Conservation (phyloP, 164 flowering plant species). For the Macadamia tetraphylla region DNA sequence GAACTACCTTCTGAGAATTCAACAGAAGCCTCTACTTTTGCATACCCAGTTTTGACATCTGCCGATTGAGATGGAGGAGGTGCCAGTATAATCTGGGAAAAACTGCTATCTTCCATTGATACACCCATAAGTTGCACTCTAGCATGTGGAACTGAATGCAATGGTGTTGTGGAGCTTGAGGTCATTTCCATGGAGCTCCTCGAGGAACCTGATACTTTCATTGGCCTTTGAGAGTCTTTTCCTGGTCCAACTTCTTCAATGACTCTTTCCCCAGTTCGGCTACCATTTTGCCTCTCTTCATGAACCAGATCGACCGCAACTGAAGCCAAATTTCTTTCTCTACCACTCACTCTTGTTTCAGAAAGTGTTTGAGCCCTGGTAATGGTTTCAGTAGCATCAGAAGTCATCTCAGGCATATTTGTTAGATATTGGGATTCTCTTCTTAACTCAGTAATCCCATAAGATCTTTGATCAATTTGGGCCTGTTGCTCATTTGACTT, state of each 20-base stretch:
- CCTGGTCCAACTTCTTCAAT: slow-evolving; percentile 8
- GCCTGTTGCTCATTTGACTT: slow-evolving; percentile 19
- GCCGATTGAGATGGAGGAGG: slow-evolving; percentile 40
- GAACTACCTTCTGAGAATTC: slow-evolving; percentile 27
- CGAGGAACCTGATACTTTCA: slow-evolving; percentile 11
- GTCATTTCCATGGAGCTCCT: slow-evolving; percentile 17
- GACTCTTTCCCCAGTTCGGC: slow-evolving; percentile 17
- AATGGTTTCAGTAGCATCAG: slow-evolving; percentile 12
- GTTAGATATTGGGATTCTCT: slow-evolving; percentile 26
- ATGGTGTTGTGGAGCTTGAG: slow-evolving; percentile 26
- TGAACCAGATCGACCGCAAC: slow-evolving; percentile 11
- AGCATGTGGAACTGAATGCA: slow-evolving; percentile 18
- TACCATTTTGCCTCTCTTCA: slow-evolving; percentile 15
- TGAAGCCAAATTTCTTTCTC: slow-evolving; percentile 17
- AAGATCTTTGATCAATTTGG: slow-evolving; percentile 18
- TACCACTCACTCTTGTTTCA: slow-evolving; percentile 21
- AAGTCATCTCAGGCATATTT: slow-evolving; percentile 18
- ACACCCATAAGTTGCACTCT: slow-evolving; percentile 15
- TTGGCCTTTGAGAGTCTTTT: slow-evolving; percentile 21
- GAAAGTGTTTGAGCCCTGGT: slow-evolving; percentile 10
- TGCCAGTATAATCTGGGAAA: slow-evolving; percentile 23
- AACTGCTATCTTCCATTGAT: slow-evolving; percentile 17
- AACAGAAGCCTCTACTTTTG: slow-evolving; percentile 19
- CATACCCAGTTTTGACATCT: slow-evolving; percentile 18
- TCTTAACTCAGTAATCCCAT: slow-evolving; percentile 13